Percentiles rank a stretch among this genome's conserved stretches.
Evolutionary conservation across 306 rosid genomes (phyloP).

Genomic region (Cicer judaicum): DNA sequence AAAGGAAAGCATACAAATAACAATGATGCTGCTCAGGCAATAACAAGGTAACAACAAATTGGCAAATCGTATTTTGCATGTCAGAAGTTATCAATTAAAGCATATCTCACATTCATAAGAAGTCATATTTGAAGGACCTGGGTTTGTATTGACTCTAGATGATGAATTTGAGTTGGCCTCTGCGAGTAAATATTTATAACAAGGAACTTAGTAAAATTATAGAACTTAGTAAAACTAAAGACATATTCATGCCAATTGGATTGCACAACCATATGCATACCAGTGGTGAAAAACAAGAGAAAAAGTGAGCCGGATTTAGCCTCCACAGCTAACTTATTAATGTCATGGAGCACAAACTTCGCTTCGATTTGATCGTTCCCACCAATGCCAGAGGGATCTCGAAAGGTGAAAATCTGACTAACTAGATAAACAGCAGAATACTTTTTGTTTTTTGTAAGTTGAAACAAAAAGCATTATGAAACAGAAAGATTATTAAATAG

Average conservation of each 20-base stretch:
- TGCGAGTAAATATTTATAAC: slow-evolving; percentile 53
- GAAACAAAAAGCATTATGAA: slow-evolving; percentile 31
- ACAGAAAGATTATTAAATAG: slow-evolving; percentile 32
- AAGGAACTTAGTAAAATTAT: slow-evolving; percentile 12
- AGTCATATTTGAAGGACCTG: slow-evolving; percentile 57
- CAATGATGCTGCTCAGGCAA: slow-evolving; percentile 22
- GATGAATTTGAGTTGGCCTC: slow-evolving; percentile 58
- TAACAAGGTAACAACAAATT: slow-evolving; percentile 14
- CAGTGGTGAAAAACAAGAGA: slow-evolving; percentile 71
- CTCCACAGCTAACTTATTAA: slow-evolving; percentile 63
- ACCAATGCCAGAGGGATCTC: slow-evolving; percentile 48
- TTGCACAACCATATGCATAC: slow-evolving; percentile 54
- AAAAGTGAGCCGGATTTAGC: slow-evolving; percentile 62
- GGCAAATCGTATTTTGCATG: slow-evolving; percentile 13
- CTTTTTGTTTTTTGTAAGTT: slow-evolving; percentile 42
- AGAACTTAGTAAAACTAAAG: slow-evolving; percentile 18
- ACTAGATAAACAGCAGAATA: slow-evolving; percentile 66
- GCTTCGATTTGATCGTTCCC: slow-evolving; percentile 59
- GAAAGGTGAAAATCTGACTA: slow-evolving; percentile 59
- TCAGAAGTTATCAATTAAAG: slow-evolving; percentile 35
- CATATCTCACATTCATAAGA: slow-evolving; percentile 68
- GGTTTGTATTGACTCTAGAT: slow-evolving; percentile 48
- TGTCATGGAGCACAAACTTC: slow-evolving; percentile 69
- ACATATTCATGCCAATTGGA: slow-evolving; percentile 20
- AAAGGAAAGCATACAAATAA: neutral